Evolutionary conservation across 148 eudicot species (phyloP).

Genomic region (Gaultheria prostrata): DNA sequence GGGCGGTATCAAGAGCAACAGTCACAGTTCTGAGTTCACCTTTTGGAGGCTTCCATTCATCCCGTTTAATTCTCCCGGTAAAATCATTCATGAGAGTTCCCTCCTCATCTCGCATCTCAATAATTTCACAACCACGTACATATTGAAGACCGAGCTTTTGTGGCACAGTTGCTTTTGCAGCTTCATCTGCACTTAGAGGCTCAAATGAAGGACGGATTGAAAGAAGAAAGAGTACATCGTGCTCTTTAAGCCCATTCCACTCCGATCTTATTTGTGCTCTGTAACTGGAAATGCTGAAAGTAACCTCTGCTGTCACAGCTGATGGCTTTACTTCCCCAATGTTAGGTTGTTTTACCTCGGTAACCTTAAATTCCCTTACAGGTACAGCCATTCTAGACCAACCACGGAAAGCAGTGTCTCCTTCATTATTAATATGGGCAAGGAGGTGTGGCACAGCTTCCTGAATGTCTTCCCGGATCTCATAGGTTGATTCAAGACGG

Average conservation of each 20-base stretch:
- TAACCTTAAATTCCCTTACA: constrained; percentile 66
- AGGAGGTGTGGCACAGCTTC: constrained; percentile 98
- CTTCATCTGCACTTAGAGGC: constrained; percentile 89
- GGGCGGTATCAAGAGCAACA: constrained; percentile 92
- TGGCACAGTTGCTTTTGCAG: constrained; percentile 85
- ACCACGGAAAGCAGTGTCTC: constrained; percentile 95
- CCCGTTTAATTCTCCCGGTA: constrained; percentile 90
- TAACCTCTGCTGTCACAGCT: constrained; percentile 77
- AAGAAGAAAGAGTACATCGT: constrained; percentile 93
- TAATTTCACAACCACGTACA: constrained; percentile 98
- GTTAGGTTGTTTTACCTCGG: constrained; percentile 93
- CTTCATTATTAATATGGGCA: constrained; percentile 79
- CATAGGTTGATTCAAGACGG: constrained; percentile 98
- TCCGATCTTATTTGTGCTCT: constrained; percentile 86
- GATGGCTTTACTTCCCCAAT: constrained; percentile 98
- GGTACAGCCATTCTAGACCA: constrained; percentile 99
- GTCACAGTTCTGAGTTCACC: constrained; percentile 96
- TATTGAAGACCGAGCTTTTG: constrained; percentile 89
- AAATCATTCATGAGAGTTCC: constrained; percentile 95
- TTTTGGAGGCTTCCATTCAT: constrained; percentile 99
- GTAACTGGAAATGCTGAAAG: constrained; percentile 88
- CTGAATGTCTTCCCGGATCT: constrained; percentile 97
- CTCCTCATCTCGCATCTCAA: constrained; percentile 94
- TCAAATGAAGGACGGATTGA: constrained; percentile 88
- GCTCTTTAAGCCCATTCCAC: constrained; percentile 95